Evolutionary conservation across 148 eudicot species (phyloP).

Genomic region (Fagopyrum tataricum): DNA sequence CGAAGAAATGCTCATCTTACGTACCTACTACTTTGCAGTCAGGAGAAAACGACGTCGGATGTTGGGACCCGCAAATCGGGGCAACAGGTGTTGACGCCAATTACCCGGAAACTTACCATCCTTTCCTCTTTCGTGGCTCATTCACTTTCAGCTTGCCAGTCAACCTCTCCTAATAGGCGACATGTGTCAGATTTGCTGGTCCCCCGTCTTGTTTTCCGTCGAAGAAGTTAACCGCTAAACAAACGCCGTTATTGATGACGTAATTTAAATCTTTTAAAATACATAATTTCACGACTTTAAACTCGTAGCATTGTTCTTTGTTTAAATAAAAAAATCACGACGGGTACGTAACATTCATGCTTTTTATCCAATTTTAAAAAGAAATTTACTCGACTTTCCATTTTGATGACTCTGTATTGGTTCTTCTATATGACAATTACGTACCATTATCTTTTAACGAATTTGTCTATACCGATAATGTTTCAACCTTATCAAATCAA

Average conservation of each 20-base stretch:
- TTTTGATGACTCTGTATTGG: too few species aligned
- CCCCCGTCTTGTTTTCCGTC: not conserved
- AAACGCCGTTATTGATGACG: not conserved
- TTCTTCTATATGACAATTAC: too few species aligned
- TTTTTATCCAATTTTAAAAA: too few species aligned
- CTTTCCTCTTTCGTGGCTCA: not conserved
- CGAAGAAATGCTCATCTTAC: too few species aligned
- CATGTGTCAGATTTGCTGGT: conserved; percentile 1
- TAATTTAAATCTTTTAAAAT: not conserved
- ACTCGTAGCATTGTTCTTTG: too few species aligned
- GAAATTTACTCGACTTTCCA: too few species aligned
- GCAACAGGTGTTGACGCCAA: not conserved
- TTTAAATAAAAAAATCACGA: too few species aligned
- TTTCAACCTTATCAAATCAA: not conserved
- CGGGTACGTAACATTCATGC: too few species aligned
- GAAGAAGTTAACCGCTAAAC: not conserved
- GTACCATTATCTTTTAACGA: too few species aligned
- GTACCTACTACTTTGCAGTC: not conserved
- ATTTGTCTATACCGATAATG: not conserved
- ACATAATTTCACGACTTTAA: too few species aligned
- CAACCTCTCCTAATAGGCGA: not conserved
- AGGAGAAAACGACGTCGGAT: conserved; percentile 2
- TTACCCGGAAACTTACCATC: not conserved
- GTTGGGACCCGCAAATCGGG: not conserved
- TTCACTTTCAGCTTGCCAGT: conserved; percentile 4